A percentile compares a stretch with the other conserved stretches of the same genome.
Evolutionary conservation across 148 eudicot genomes (phyloP).

Genomic region (Rhododendron molle): DNA sequence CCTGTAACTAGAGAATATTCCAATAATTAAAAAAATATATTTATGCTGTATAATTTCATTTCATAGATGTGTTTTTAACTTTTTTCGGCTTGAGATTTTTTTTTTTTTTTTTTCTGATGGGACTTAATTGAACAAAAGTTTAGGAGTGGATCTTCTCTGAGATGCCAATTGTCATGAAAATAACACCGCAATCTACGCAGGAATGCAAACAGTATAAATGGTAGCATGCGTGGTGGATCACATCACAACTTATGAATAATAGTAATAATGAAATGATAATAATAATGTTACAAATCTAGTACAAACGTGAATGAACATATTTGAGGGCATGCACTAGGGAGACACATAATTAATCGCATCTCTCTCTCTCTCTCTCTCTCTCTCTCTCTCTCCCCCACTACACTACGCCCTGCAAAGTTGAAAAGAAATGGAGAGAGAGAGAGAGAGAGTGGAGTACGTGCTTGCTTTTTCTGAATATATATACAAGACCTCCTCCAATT

Average conservation of each 20-base stretch:
- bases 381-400: neutral
- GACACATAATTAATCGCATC: neutral
- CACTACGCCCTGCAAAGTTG: neutral
- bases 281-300: neutral
- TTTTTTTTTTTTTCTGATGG: neutral
- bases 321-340: neutral
- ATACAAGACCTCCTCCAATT: neutral
- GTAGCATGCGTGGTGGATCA: neutral
- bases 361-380: neutral
- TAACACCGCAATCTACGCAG: neutral
- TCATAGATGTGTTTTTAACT: neutral
- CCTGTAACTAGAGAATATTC: too few species aligned
- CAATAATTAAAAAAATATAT: neutral
- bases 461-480: neutral
- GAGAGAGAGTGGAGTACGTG: neutral
- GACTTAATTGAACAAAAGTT: neutral
- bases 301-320: neutral
- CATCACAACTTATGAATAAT: neutral
- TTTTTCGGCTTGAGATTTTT: neutral
- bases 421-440: neutral
- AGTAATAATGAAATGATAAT: too few species aligned
- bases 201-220: neutral
- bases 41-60: neutral
- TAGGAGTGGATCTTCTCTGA: neutral
- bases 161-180: neutral